These are phyloP conservation scores for Globisporangium viniferum DNA, from an alignment of 352 stramenopile species.

Conservation along the genomic window DNA sequence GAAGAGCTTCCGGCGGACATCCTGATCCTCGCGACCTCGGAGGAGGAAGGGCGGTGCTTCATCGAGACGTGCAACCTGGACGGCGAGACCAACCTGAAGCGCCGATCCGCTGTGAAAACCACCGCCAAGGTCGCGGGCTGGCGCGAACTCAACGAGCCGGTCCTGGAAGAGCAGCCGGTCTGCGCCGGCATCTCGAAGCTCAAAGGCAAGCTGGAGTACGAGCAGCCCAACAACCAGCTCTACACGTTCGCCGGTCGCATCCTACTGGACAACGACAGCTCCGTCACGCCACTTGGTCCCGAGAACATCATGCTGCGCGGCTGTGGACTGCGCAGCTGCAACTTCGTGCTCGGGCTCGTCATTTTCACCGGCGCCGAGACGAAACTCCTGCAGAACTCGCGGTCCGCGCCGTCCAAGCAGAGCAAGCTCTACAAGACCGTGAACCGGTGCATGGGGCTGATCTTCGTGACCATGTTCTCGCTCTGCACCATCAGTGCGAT, in stretches of 20 bases:
- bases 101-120: conserved; percentile 44
- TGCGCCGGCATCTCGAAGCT: conserved; percentile 26
- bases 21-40: conserved; percentile 64
- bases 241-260: conserved; percentile 68
- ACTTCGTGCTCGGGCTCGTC: conserved; percentile 68
- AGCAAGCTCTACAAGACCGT: conserved; percentile 69
- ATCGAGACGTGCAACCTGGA: conserved; percentile 94
- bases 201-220: conserved; percentile 44
- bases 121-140: conserved; percentile 51
- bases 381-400: conserved; percentile 81
- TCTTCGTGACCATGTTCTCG: conserved; percentile 56
- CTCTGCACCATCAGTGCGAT: conserved; percentile 67
- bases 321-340: conserved; percentile 54
- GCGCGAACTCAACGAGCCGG: conserved; percentile 49
- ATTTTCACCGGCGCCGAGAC: conserved; percentile 90
- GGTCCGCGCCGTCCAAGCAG: conserved; percentile 60
- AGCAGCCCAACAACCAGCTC: conserved; percentile 77
- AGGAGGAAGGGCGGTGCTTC: conserved; percentile 82
- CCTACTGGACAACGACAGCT: conserved; percentile 27
- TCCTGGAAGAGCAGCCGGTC: conserved; percentile 25
- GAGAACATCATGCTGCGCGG: conserved; percentile 86
- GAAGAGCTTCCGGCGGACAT: conserved; percentile 66
- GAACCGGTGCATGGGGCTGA: conserved; percentile 64
- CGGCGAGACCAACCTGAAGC: conserved; percentile 94
- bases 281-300: conserved; percentile 39